phyloP scores from a whole-genome alignment of 306 rosid species.

The Cucurbita moschata region DNA sequence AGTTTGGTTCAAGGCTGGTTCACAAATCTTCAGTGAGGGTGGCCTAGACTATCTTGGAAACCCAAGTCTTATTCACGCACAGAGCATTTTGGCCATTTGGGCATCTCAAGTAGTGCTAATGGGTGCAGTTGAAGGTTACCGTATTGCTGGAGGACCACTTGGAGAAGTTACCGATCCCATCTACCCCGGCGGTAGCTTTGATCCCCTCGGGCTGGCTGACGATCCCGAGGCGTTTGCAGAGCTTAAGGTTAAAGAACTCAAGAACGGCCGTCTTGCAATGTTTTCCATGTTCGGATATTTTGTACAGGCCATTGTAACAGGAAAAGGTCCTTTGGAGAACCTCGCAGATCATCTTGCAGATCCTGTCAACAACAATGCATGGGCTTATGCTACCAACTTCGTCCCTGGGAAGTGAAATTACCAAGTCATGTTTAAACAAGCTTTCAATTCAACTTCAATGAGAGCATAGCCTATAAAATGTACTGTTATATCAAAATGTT shows the following conservation, averaged over 20 bases:
- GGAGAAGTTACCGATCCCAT: slow-evolving; percentile 23
- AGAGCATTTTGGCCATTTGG: slow-evolving; percentile 24
- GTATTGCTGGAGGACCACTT: slow-evolving; percentile 22
- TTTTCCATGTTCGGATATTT: slow-evolving; percentile 26
- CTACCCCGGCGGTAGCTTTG: slow-evolving; percentile 28
- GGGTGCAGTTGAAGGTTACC: slow-evolving; percentile 26
- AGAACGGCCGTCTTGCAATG: slow-evolving; percentile 26
- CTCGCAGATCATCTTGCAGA: slow-evolving; percentile 29
- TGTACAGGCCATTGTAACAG: slow-evolving; percentile 24
- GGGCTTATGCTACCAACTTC: slow-evolving; percentile 22
- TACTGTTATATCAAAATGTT: not conserved
- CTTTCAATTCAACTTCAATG: not conserved
- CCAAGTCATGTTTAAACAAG: not conserved
- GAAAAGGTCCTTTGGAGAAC: slow-evolving; percentile 30
- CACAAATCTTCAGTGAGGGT: slow-evolving; percentile 26
- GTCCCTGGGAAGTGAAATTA: slow-evolving; percentile 21
- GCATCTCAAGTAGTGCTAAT: slow-evolving; percentile 20
- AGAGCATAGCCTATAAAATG: not conserved
- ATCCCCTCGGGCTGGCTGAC: slow-evolving; percentile 21
- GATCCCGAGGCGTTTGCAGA: slow-evolving; percentile 31
- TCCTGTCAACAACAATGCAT: slow-evolving; percentile 21
- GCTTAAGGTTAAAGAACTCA: slow-evolving; percentile 26
- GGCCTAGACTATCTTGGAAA: slow-evolving; percentile 27
- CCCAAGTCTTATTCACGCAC: slow-evolving; percentile 25
- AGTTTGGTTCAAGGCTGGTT: slow-evolving; percentile 28